phyloP scores from a whole-genome alignment of 2,329 filamentous ascomycete genomes.

The Diaporthe citri region DNA sequence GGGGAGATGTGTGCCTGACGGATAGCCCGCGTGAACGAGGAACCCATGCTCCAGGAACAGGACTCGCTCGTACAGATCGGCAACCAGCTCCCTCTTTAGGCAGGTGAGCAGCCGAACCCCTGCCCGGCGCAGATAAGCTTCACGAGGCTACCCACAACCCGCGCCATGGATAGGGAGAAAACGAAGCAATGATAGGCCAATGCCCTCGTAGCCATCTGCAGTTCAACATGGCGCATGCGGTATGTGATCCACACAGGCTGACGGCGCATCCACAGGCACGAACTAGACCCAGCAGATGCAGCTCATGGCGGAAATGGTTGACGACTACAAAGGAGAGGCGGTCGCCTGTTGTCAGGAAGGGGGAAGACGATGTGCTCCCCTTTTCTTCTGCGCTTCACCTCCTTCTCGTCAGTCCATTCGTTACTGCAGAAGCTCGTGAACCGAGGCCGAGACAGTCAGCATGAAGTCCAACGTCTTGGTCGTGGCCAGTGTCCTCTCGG shows the following conservation, averaged over 20 bases:
- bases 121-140: constrained; percentile 23
- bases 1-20: background rate
- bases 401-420: constrained; percentile 1
- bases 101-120: background rate
- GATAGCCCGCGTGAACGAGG: background rate
- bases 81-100: constrained; percentile 9
- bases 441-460: background rate
- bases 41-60: background rate
- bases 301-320: constrained; percentile 4
- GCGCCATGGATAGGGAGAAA: constrained; percentile 8
- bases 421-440: constrained; percentile 18
- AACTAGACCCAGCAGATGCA: constrained; percentile 2
- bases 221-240: constrained; percentile 17
- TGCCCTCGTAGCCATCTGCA: constrained; percentile 20
- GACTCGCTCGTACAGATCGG: background rate
- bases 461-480: constrained; percentile 30
- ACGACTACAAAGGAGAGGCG: constrained; percentile 30
- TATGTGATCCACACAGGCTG: background rate
- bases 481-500: constrained; percentile 22
- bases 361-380: background rate
- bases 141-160: constrained; percentile 12
- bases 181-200: constrained; percentile 19
- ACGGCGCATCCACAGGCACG: background rate
- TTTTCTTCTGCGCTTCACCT: background rate
- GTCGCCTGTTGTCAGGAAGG: background rate